phyloP scores from a whole-genome alignment of 2,329 filamentous ascomycete genomes.

The Didymellaceae sp. region DNA sequence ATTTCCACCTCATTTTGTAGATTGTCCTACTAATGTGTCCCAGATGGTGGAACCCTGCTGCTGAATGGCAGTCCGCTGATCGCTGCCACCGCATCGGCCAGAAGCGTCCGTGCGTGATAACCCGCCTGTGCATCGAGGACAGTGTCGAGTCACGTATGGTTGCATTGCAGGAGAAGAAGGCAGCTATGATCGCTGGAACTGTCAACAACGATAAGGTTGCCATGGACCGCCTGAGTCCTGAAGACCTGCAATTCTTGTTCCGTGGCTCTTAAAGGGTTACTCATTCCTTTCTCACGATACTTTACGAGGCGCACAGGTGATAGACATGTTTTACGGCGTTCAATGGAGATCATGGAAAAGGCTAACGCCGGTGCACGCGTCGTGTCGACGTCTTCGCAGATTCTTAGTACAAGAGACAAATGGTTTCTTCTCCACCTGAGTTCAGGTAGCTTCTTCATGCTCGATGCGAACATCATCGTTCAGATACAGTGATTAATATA shows the following conservation, averaged over 20 bases:
- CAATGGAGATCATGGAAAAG: neutral
- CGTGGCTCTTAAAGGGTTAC: slow-evolving; percentile 64
- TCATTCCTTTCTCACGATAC: neutral
- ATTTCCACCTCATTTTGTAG: neutral
- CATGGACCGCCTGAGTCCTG: slow-evolving; percentile 86
- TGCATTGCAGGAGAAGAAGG: slow-evolving; percentile 96
- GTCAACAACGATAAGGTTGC: slow-evolving; percentile 92
- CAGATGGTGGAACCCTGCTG: slow-evolving; percentile 99
- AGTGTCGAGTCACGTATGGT: slow-evolving; percentile 97
- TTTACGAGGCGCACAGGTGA: neutral
- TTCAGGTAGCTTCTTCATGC: neutral
- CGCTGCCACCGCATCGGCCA: slow-evolving; percentile 88
- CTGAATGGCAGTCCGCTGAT: slow-evolving; percentile 97
- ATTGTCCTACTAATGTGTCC: slow-evolving; percentile 31
- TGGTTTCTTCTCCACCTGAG: too few relatives aligned
- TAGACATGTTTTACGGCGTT: neutral
- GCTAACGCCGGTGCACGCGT: too few relatives aligned
- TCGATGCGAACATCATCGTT: neutral
- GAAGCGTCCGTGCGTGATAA: slow-evolving; percentile 90
- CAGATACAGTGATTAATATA: too few relatives aligned
- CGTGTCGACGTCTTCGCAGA: neutral
- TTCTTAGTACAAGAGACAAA: too few relatives aligned
- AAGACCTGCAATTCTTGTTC: slow-evolving; percentile 97
- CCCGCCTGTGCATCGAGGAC: slow-evolving; percentile 93
- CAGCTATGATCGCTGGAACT: slow-evolving; percentile 95